Evolutionary conservation across 805 yeast species (phyloP), one percentile per base, ranked within the genome.

Genomic region (Candida hispaniensis): DNA sequence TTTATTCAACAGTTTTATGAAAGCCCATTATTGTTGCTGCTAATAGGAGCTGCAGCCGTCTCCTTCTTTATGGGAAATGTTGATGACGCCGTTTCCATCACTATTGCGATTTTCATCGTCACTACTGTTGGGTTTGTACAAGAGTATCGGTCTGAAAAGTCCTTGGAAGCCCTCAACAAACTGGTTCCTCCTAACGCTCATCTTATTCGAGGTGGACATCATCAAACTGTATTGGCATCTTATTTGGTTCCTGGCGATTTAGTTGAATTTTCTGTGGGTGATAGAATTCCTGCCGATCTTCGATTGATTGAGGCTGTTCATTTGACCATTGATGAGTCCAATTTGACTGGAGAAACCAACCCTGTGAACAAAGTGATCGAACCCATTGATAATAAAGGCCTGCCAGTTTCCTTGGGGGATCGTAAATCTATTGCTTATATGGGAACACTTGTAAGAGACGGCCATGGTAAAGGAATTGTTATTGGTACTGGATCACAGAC

Each of bases 391-490:
- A 48, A 44, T 10, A 45, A 47, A 18, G 45, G 39, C 27, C 50
- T 51, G 9, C 52, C 52, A 24, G 40, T 48, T 10, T 72, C 82
- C 11, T 64, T 79, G 29, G 71, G 75, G 39, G 79, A 77, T 39
- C 74, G 96, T 51, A 60, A 62, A 12, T 74, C 76, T 40, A 79
- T 85, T 43, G 97, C 94, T 2, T 88, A 72, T 54, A 91, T 91
- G 98, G 98, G 99, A 34, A 91, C 99, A 2, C 64, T 91, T 47
- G 97, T 91, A 5, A 75, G 95, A 48, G 93, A 83, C 53, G 99
- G 99, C 17, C 86, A 80, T 48, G 99, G 97, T 12, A 51, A 79
- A 2, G 99, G 98, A 43, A 67, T 91, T 25, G 98, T 91, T 10
- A 71, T 91, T 19, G 94, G 88, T 8, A 91, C 95, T 2, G 93